These are phyloP conservation scores for Trametes punicea DNA, from an alignment of 768 basidiomycete genomes.

Conservation along the genomic window DNA sequence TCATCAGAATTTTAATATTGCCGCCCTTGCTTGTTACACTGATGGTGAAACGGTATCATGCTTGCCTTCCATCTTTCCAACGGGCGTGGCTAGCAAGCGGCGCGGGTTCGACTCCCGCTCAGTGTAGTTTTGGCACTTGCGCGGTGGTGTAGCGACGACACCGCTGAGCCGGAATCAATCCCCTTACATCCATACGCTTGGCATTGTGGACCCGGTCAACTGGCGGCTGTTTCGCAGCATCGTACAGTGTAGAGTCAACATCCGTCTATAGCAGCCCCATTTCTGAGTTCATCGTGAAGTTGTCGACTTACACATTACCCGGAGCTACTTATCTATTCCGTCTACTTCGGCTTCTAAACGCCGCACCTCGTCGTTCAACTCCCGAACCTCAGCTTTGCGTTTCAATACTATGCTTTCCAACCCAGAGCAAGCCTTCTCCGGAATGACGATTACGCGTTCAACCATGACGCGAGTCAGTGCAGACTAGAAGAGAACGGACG, in stretches of 20 bases:
- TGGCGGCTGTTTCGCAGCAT: too few species aligned
- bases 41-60: slow-evolving; percentile 54
- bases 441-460: slow-evolving; percentile 50
- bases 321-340: not conserved
- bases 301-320: too few species aligned
- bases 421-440: slow-evolving; percentile 47
- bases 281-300: too few species aligned
- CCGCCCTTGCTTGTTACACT: slow-evolving; percentile 15
- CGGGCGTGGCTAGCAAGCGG: slow-evolving; percentile 24
- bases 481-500: slow-evolving; percentile 33
- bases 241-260: too few species aligned
- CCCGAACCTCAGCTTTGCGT: slow-evolving; percentile 44
- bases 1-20: too few species aligned
- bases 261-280: not conserved
- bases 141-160: too few species aligned
- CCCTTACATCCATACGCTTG: too few species aligned
- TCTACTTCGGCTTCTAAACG: slow-evolving; percentile 32
- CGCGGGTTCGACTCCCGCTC: slow-evolving; percentile 28
- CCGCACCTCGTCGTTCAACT: slow-evolving; percentile 42
- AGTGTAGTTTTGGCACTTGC: slow-evolving; percentile 20
- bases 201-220: too few species aligned
- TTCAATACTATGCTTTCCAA: slow-evolving; percentile 40
- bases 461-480: slow-evolving; percentile 45
- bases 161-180: too few species aligned
- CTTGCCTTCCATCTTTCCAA: slow-evolving; percentile 81